phyloP scores from a whole-genome alignment of 179 eudicot genomes.

The Vitellaria paradoxa region DNA sequence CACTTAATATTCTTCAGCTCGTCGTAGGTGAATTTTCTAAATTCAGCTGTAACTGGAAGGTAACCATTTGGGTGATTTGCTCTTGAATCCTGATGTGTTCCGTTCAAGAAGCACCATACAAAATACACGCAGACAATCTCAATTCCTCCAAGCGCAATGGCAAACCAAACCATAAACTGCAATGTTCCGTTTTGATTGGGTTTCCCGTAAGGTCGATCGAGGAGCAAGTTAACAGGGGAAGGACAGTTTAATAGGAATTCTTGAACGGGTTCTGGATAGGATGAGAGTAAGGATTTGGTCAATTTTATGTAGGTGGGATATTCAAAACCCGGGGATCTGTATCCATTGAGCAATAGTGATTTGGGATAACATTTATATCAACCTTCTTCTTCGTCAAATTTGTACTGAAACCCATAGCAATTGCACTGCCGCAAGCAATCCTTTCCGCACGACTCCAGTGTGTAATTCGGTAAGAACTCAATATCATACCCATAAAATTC shows the following conservation, averaged over 20 bases:
- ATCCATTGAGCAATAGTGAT: slow-evolving; percentile 21
- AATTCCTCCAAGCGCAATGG: slow-evolving; percentile 14
- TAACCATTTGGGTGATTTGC: background rate
- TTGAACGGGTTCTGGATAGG: background rate
- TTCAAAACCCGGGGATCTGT: background rate
- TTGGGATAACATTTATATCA: slow-evolving; percentile 12
- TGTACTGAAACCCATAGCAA: slow-evolving; percentile 21
- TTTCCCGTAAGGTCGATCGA: slow-evolving; percentile 15
- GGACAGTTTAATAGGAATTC: slow-evolving; percentile 6
- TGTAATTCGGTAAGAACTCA: background rate
- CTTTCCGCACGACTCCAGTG: slow-evolving; percentile 10
- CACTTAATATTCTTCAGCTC: slow-evolving; percentile 20
- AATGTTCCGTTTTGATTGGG: slow-evolving; percentile 5
- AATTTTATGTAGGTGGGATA: slow-evolving; percentile 13
- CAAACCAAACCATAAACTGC: slow-evolving; percentile 5
- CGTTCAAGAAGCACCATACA: background rate
- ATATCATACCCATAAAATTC: slow-evolving; percentile 26
- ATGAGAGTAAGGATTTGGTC: background rate
- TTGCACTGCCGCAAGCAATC: slow-evolving; percentile 13
- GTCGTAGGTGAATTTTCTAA: slow-evolving; percentile 13
- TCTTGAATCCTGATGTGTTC: background rate
- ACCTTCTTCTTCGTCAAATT: background rate
- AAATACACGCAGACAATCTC: slow-evolving; percentile 13
- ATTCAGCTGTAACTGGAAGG: background rate
- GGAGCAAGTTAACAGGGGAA: background rate